A percentile compares a stretch with the other conserved stretches of the same genome.
phyloP scores from a whole-genome alignment of 495 filamentous ascomycete species.

The Glonium stellatum region DNA sequence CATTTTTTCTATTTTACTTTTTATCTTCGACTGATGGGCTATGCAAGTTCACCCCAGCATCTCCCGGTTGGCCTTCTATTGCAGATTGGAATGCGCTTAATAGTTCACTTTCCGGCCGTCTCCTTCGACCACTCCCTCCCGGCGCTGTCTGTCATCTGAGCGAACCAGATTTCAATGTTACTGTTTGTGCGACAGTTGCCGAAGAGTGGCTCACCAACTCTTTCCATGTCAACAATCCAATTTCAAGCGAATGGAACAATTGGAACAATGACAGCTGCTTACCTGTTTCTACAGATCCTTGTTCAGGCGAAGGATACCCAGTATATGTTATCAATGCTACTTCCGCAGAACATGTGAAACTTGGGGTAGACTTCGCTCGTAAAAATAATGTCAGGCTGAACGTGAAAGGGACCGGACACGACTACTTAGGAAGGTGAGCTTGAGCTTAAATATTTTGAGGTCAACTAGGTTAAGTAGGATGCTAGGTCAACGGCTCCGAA shows the following conservation, averaged over 20 bases:
- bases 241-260: constrained; percentile 8
- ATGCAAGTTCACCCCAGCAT: neutral
- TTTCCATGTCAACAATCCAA: constrained; percentile 4
- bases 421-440: neutral
- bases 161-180: neutral
- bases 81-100: neutral
- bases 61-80: neutral
- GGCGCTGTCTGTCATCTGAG: neutral
- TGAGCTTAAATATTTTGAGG: too few species aligned
- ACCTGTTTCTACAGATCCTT: neutral
- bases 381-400: constrained; percentile 51
- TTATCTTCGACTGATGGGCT: too few species aligned
- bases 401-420: constrained; percentile 64
- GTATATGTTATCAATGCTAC: constrained; percentile 47
- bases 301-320: neutral
- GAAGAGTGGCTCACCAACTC: neutral
- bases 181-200: neutral
- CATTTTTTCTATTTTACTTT: too few species aligned
- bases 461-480: neutral
- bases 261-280: constrained; percentile 7
- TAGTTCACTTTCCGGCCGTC: neutral
- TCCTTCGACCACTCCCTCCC: neutral
- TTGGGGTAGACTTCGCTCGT: constrained; percentile 57
- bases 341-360: constrained; percentile 48
- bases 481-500: neutral